Percentiles rank a stretch among this genome's conserved stretches.
Evolutionary conservation across 805 yeast species (phyloP).

Genomic region (Yamadazyma philogaea): DNA sequence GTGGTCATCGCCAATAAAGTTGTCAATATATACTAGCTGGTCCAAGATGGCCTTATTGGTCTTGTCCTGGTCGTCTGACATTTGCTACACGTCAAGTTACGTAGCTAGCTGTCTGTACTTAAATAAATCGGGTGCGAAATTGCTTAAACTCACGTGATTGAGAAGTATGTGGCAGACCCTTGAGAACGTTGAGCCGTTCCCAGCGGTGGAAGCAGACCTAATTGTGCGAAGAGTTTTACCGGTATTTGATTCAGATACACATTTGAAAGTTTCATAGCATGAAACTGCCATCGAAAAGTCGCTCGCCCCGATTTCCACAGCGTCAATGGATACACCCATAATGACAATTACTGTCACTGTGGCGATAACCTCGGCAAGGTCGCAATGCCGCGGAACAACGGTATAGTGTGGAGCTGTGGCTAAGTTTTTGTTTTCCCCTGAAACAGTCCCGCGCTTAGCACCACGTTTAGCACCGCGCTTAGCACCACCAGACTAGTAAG

Average conservation of each 20-base stretch:
- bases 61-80: conserved; percentile 14
- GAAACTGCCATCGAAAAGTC: too few species aligned
- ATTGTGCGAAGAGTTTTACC: neutral
- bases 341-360: too few species aligned
- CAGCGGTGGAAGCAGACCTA: neutral
- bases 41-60: conserved; percentile 50
- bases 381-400: neutral
- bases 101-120: neutral
- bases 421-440: too few species aligned
- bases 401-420: neutral
- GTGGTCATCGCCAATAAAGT: conserved; percentile 57
- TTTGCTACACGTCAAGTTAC: neutral
- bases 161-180: conserved; percentile 4
- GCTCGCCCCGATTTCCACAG: too few species aligned
- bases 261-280: too few species aligned
- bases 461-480: too few species aligned
- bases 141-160: conserved; percentile 8
- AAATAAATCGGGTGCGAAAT: conserved; percentile 5
- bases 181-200: neutral
- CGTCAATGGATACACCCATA: too few species aligned
- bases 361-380: neutral
- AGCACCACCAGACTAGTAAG: neutral
- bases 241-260: too few species aligned
- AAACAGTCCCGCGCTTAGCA: too few species aligned
- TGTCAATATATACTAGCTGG: conserved; percentile 77